A percentile compares a stretch with the other conserved stretches of the same genome.
These are phyloP conservation scores for Hydrangea macrophylla DNA, from an alignment of 148 eudicot genomes.

Conservation along the genomic window DNA sequence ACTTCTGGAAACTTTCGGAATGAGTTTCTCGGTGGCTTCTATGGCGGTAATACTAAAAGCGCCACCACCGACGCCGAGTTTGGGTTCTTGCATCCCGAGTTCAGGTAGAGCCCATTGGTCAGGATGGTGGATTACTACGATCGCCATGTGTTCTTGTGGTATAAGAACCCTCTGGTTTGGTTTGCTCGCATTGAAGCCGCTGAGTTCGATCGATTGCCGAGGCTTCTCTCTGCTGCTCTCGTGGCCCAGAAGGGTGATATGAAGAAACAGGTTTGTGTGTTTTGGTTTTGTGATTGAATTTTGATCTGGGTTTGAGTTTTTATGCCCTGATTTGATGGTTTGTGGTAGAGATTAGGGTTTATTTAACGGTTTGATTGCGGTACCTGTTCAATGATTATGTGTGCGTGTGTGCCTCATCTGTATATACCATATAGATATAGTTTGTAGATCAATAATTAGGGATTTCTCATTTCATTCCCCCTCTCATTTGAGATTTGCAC, in stretches of 20 bases:
- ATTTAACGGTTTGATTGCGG: not conserved
- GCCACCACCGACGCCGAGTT: slow-evolving; percentile 42
- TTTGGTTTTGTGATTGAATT: not conserved
- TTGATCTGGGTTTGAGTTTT: not conserved
- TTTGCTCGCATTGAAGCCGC: slow-evolving; percentile 96
- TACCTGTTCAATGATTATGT: slow-evolving; percentile 17
- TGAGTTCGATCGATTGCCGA: slow-evolving; percentile 92
- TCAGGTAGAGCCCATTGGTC: slow-evolving; percentile 41
- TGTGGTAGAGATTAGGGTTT: not conserved
- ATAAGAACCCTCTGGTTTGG: slow-evolving; percentile 88
- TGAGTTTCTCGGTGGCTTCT: slow-evolving; percentile 34
- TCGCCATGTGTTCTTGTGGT: slow-evolving; percentile 91
- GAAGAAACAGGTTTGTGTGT: slow-evolving; percentile 49
- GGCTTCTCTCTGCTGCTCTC: slow-evolving; percentile 82
- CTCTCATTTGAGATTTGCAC: too few relatives aligned
- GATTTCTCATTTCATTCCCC: too few relatives aligned
- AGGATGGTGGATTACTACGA: slow-evolving; percentile 70
- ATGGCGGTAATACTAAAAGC: slow-evolving; percentile 20
- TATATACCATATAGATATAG: too few relatives aligned
- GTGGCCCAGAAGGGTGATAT: slow-evolving; percentile 55
- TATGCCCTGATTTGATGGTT: slow-evolving; percentile 2
- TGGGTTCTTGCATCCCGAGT: slow-evolving; percentile 65
- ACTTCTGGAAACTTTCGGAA: slow-evolving; percentile 80
- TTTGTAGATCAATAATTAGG: too few relatives aligned
- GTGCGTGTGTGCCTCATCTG: not conserved